phyloP scores from a whole-genome alignment of 768 basidiomycete species.

The Rhodosporidiobolus sp. region DNA sequence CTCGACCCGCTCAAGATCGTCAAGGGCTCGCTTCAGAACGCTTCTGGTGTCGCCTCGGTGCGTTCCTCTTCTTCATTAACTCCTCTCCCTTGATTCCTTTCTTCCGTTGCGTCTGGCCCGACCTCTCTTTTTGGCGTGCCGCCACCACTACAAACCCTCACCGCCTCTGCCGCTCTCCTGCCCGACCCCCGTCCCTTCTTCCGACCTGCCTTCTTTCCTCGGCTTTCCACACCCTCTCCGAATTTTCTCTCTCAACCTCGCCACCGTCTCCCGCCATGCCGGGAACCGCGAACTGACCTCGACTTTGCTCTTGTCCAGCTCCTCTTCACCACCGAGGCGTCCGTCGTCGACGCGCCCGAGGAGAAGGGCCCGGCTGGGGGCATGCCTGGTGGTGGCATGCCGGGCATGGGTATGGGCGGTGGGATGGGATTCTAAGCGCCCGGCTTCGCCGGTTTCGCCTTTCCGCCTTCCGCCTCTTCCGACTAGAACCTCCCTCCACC shows the following conservation, averaged over 20 bases:
- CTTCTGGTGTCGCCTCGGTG: slow-evolving; percentile 77
- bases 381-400: slow-evolving; percentile 53
- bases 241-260: no score
- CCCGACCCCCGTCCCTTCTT: neutral
- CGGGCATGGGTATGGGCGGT: slow-evolving; percentile 27
- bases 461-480: no score
- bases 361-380: slow-evolving; percentile 57
- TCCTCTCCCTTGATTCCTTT: no score
- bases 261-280: neutral
- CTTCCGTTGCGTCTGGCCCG: no score
- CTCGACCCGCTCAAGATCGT: slow-evolving; percentile 74
- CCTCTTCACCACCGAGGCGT: slow-evolving; percentile 87
- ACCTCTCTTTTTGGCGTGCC: no score
- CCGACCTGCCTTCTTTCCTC: neutral
- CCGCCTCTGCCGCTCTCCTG: no score
- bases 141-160: no score
- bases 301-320: slow-evolving; percentile 47
- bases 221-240: neutral
- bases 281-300: neutral
- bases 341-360: slow-evolving; percentile 79
- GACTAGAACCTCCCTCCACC: no score
- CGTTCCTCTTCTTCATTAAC: no score
- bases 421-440: slow-evolving; percentile 33
- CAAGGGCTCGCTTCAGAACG: slow-evolving; percentile 85
- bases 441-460: no score